Percentiles rank a stretch among this genome's conserved stretches.
Conservation (phyloP, 257 asterid species). For the Nicotiana otophora region DNA sequence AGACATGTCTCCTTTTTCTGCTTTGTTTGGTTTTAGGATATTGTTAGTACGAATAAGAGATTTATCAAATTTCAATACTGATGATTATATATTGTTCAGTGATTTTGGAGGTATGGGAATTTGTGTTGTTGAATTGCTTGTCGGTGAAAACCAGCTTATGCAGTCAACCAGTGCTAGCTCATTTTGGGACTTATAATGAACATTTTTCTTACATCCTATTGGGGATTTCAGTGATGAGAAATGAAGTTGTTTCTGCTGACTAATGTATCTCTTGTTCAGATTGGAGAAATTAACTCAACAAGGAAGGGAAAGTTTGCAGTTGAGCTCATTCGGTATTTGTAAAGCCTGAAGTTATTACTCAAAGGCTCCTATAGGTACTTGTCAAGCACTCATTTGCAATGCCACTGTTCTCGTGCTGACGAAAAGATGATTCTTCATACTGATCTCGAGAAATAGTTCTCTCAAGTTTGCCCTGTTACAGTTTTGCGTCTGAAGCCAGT, state of each 20-base stretch:
- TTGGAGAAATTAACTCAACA: conserved; percentile 72
- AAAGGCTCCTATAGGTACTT: neutral
- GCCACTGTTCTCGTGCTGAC: neutral
- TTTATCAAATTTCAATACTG: neutral
- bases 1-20: neutral
- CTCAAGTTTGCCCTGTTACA: neutral
- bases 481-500: neutral
- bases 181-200: neutral
- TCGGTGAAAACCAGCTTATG: neutral
- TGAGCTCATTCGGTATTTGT: conserved; percentile 66
- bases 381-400: neutral
- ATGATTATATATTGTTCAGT: neutral
- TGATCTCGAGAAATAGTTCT: neutral
- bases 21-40: neutral
- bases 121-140: neutral
- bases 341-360: conserved; percentile 12
- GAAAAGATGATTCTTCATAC: neutral
- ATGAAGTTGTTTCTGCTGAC: neutral
- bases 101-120: neutral
- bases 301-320: conserved; percentile 74
- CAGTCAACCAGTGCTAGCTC: neutral
- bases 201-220: neutral
- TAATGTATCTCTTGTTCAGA: conserved; percentile 29
- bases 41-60: neutral
- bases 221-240: neutral